Base-by-base conservation (phyloP, 306 rosid species). In the Begonia loranthoides region DNA sequence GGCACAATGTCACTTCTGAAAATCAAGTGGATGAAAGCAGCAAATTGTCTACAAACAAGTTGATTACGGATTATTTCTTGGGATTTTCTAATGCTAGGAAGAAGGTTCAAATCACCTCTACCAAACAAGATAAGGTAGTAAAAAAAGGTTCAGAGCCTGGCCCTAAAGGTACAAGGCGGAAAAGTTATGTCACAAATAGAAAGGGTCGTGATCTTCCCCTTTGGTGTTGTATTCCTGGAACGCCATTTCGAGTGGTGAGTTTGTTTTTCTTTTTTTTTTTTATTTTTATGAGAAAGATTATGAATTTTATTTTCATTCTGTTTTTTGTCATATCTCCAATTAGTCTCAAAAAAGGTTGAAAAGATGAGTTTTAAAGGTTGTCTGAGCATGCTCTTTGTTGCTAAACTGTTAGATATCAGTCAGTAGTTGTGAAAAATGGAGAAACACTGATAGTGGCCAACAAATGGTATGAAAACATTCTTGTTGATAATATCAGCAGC, bases 181-280 rank as follows among this genome's bases (percentile, higher is more conserved):
- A 73, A 65, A 74, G 54, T 50, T 15, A 14, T 13, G 59, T 71
- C 12, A 69, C 67, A 46, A 73, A 55, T 50, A 60, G 79, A 66
- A 84, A 76, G 64, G 71, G 57, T 55, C 75, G 75, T 59, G 78
- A 79, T 62, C 58, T 87, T 73, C 95, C 97, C 15, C 60, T 46
- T 12, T 89, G 97, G 95, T 79, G 97, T 70, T 66, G 78, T 68
- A 61, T 89, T 65, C 73, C 84, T 52, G 97, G 97, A 76, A 84
- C 97, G 0, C 83, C 93, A 61, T 89, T 89, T 66, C 79, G 90
- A 19, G 94, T 85, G 87, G 97, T 89, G 78, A 86, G 48, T 56
- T 21, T 49, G 13, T 39, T 54, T 60, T 75, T 63, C 66, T 47
- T 58, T 47, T 58, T 28, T 7, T 1, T 28, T 28, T 28, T 28